Base-by-base conservation (phyloP, 2,329 filamentous ascomycete species). In the Xylaria sp. region DNA sequence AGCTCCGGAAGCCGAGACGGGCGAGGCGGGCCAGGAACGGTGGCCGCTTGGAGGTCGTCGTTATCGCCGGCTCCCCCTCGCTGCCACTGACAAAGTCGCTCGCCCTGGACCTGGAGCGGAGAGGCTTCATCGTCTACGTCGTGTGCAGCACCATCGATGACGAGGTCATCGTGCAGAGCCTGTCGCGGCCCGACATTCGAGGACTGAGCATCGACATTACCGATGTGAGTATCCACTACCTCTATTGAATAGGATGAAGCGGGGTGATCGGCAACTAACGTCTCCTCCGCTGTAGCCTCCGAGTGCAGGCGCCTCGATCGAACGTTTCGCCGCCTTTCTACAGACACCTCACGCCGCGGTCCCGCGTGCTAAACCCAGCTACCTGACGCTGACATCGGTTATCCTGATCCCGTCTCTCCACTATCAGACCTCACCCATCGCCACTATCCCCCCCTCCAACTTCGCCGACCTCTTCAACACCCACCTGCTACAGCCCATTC, bases 381-480 rank as follows among this genome's bases (percentile, higher is more conserved):
- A 90, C 66, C 86, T 97, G 72, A 87, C 88, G 34, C 86, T 99
- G 60, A 90, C 90, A 66, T 92, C 93, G 43, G 84, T 98, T 62
- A 88, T 99, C 62, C 83, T 98, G 70, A 91, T 97, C 28, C 95
- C 95, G 2, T 92, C 91, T 28, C 84, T 91, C 28, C 89, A 91
- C 76, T 97, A 94, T 79, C 91, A 93, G 60, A 90, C 91, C 30
- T 93, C 92, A 4, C 92, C 93, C 23, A 91, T 98, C 69, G 93
- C 94, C 69, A 94, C 93, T 4, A 91, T 97, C 67, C 89, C 93
- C 7, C 90, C 93, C 0, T 92, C 93, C 34, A 90, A 89, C 74
- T 96, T 97, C 83, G 93, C 93, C 71, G 93, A 97, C 77, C 91
- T 94, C 39, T 89, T 98, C 79, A 97, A 97, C 80, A 95, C 93